Evolutionary conservation across 495 filamentous ascomycete genomes (phyloP).

Genomic region (Xylaria intraflava): DNA sequence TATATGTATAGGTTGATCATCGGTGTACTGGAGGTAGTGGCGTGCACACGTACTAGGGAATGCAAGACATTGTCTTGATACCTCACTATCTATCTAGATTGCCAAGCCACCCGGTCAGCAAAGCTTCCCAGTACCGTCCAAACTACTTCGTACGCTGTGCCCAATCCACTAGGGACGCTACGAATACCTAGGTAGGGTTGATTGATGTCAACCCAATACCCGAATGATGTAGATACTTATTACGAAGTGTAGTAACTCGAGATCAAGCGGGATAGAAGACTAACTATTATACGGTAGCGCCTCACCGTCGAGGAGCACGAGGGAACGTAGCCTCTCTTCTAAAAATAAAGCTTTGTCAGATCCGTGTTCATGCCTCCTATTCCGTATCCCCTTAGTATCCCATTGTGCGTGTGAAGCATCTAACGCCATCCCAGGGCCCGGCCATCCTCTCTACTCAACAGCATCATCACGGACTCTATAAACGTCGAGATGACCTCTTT

Average conservation of each 20-base stretch:
- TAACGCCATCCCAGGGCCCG: background rate
- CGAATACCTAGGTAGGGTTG: background rate
- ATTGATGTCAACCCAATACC: background rate
- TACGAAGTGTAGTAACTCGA: background rate
- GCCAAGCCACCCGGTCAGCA: background rate
- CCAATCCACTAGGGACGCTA: no score
- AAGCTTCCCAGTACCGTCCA: background rate
- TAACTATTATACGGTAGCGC: background rate
- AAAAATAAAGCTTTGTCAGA: background rate
- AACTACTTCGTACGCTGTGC: background rate
- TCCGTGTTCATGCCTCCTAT: background rate
- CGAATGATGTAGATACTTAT: no score
- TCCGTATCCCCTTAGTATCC: no score
- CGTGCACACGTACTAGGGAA: background rate
- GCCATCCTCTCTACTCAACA: background rate
- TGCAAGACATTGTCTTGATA: conserved; percentile 2
- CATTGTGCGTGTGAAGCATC: background rate
- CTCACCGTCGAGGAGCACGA: background rate
- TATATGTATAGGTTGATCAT: background rate
- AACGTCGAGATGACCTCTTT: background rate
- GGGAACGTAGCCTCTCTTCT: background rate
- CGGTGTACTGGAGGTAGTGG: no score
- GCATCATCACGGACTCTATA: background rate
- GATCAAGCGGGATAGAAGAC: background rate
- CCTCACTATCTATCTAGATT: background rate